These are phyloP conservation scores for Phytopythium chamaehyphon DNA, from an alignment of 352 stramenopile genomes.

Conservation along the genomic window DNA sequence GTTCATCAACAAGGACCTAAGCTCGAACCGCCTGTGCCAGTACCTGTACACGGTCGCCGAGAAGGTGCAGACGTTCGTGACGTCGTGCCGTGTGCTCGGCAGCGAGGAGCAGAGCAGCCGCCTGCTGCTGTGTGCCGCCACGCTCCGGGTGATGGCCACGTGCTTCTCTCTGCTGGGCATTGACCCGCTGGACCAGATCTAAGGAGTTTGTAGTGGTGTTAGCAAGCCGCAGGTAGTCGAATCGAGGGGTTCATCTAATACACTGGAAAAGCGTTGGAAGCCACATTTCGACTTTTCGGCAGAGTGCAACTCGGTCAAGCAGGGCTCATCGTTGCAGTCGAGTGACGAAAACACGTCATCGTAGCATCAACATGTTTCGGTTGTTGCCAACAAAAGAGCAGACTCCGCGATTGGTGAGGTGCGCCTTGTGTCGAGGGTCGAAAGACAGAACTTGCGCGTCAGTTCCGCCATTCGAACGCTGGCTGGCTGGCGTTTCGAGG, in stretches of 20 bases:
- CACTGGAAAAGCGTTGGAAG: slow-evolving; percentile 16
- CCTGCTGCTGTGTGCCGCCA: slow-evolving; percentile 95
- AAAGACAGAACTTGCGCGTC: too few relatives aligned
- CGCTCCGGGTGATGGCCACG: slow-evolving; percentile 93
- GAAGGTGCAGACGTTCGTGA: slow-evolving; percentile 98
- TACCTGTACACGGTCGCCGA: slow-evolving; percentile 97
- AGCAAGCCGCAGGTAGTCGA: not conserved
- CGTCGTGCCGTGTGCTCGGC: slow-evolving; percentile 96
- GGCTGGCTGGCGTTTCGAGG: too few relatives aligned
- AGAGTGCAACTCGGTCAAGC: slow-evolving; percentile 19
- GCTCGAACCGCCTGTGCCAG: slow-evolving; percentile 97
- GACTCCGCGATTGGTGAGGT: too few relatives aligned
- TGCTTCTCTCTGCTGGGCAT: slow-evolving; percentile 94
- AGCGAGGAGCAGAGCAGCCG: slow-evolving; percentile 94
- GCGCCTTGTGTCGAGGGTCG: too few relatives aligned
- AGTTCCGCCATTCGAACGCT: too few relatives aligned
- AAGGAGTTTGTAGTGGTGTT: slow-evolving; percentile 16
- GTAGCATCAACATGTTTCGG: slow-evolving; percentile 8
- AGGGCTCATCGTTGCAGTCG: slow-evolving; percentile 2
- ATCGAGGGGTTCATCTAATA: slow-evolving; percentile 1
- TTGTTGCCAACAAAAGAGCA: too few relatives aligned
- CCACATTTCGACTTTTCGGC: slow-evolving; percentile 28
- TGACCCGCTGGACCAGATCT: slow-evolving; percentile 92
- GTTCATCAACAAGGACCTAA: slow-evolving; percentile 93
- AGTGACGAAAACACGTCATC: not conserved